A percentile compares a stretch with the other conserved stretches of the same genome.
phyloP scores from a whole-genome alignment of 108 stramenopile genomes.

The Cyclotella distinguenda region DNA sequence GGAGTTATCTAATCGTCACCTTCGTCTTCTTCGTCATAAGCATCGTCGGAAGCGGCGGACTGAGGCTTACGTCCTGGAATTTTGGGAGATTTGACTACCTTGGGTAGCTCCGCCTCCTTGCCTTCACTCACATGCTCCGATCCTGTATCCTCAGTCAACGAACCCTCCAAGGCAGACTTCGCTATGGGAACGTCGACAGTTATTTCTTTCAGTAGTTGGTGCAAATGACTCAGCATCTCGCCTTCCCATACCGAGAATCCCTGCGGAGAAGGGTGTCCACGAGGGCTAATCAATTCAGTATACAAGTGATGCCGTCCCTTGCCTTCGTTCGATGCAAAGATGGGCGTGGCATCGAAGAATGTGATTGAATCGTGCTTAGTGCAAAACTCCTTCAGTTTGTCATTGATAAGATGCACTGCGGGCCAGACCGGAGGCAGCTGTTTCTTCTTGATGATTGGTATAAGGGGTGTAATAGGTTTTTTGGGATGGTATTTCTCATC shows the following conservation, averaged over 20 bases:
- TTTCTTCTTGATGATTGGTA: conserved; percentile 43
- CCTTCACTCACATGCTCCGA: conserved; percentile 37
- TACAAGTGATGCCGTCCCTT: conserved; percentile 47
- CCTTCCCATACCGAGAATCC: conserved; percentile 72
- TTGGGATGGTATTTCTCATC: conserved; percentile 46
- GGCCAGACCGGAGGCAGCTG: conserved; percentile 71
- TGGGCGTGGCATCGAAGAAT: conserved; percentile 78
- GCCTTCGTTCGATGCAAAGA: conserved; percentile 55
- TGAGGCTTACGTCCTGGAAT: conserved; percentile 3
- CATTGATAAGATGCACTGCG: conserved; percentile 70
- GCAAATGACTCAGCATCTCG: conserved; percentile 11
- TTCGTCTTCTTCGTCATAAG: conserved; percentile 1
- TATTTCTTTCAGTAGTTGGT: conserved; percentile 15
- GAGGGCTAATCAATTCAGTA: conserved; percentile 52
- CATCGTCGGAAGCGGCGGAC: conserved; percentile 9
- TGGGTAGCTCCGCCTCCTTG: conserved; percentile 10
- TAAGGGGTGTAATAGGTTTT: conserved; percentile 29
- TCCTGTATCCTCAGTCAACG: conserved; percentile 3
- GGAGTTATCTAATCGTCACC: not conserved
- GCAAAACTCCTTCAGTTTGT: conserved; percentile 61
- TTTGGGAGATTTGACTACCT: not conserved
- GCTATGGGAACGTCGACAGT: not conserved
- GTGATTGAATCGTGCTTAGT: conserved; percentile 51
- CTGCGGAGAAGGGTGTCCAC: conserved; percentile 70
- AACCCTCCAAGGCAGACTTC: not conserved